Evolutionary conservation across 306 rosid species (phyloP).

Genomic region (Cicer arietinum): DNA sequence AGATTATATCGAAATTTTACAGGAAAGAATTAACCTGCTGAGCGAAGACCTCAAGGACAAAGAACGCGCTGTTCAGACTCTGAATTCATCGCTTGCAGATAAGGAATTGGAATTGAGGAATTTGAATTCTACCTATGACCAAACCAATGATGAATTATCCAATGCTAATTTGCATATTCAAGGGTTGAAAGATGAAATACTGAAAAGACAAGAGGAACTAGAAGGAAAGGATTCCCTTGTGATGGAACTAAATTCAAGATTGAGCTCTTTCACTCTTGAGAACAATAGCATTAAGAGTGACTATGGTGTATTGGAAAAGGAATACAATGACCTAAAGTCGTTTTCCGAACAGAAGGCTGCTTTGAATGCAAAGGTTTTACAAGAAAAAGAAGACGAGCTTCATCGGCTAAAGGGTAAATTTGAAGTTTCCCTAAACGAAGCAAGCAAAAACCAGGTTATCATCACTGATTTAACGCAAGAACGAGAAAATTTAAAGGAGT

Average conservation of each 20-base stretch:
- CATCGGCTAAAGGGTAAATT: slow-evolving; percentile 60
- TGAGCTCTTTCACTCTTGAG: slow-evolving; percentile 58
- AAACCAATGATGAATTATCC: slow-evolving; percentile 60
- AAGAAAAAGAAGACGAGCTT: slow-evolving; percentile 70
- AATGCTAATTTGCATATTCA: slow-evolving; percentile 59
- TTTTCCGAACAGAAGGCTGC: slow-evolving; percentile 64
- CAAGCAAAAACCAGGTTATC: slow-evolving; percentile 47
- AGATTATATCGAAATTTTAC: slow-evolving; percentile 41
- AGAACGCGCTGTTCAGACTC: slow-evolving; percentile 58
- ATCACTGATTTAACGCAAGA: slow-evolving; percentile 64
- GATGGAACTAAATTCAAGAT: slow-evolving; percentile 60
- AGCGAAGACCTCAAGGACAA: slow-evolving; percentile 63
- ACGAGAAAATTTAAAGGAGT: slow-evolving; percentile 57
- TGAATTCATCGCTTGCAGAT: slow-evolving; percentile 66
- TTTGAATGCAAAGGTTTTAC: slow-evolving; percentile 61
- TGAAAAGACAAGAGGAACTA: slow-evolving; percentile 58
- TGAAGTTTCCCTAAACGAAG: slow-evolving; percentile 53
- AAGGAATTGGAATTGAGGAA: slow-evolving; percentile 72
- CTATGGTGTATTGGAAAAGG: slow-evolving; percentile 51
- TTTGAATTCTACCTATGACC: slow-evolving; percentile 55
- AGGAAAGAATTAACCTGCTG: slow-evolving; percentile 59
- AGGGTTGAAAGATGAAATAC: slow-evolving; percentile 63
- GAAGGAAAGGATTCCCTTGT: slow-evolving; percentile 57
- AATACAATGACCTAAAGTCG: slow-evolving; percentile 60
- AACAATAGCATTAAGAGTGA: slow-evolving; percentile 57